Conservation (phyloP, 2,329 filamentous ascomycete species). For the Mollisiaceae sp. region DNA sequence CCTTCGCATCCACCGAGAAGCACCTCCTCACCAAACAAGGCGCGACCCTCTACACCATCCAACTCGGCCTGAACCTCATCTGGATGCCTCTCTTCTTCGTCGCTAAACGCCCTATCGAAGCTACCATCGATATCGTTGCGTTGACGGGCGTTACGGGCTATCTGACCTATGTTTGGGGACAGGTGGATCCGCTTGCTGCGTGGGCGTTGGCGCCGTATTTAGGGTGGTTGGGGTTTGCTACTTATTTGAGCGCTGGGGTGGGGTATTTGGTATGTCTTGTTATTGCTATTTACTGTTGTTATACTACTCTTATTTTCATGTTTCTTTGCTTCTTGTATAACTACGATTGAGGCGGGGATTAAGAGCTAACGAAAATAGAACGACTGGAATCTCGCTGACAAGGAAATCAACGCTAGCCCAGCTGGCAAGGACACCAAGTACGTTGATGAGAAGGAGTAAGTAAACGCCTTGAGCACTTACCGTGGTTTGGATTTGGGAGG, state of each 20-base stretch:
- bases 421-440: constrained; percentile 39
- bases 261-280: constrained; percentile 55
- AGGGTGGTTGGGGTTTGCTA: constrained; percentile 85
- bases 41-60: constrained; percentile 82
- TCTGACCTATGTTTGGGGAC: constrained; percentile 76
- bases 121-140: constrained; percentile 75
- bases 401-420: constrained; percentile 37
- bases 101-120: constrained; percentile 73
- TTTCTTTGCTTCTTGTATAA: too few relatives aligned
- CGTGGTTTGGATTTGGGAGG: constrained; percentile 1
- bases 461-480: too few relatives aligned
- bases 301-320: too few relatives aligned
- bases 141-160: constrained; percentile 76
- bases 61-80: constrained; percentile 81
- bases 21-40: constrained; percentile 61
- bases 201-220: constrained; percentile 83
- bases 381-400: constrained; percentile 61
- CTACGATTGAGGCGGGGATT: background rate
- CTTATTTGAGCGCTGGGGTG: constrained; percentile 76
- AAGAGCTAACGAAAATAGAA: constrained; percentile 48
- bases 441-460: constrained; percentile 40
- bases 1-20: constrained; percentile 41
- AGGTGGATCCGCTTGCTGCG: constrained; percentile 73
- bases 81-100: constrained; percentile 96
- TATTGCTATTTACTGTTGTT: background rate